Evolutionary conservation across 2,329 filamentous ascomycete species (phyloP).

Genomic region (Aspergillus alliaceus): DNA sequence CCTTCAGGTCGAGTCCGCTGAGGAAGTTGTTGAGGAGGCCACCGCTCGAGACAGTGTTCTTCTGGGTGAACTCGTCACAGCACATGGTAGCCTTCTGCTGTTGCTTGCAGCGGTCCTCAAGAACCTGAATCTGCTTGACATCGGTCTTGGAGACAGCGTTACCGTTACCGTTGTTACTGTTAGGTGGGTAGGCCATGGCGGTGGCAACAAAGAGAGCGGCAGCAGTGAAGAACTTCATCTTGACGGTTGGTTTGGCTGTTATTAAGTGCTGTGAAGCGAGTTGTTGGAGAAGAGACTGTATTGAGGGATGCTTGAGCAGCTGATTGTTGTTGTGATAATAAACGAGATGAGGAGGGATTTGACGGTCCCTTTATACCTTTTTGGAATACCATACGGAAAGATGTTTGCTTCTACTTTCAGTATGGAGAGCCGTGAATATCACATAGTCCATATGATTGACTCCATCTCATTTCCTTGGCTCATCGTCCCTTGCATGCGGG

Average conservation of each 20-base stretch:
- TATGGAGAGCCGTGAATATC: neutral
- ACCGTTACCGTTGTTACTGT: neutral
- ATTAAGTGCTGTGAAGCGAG: neutral
- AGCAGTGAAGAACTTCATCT: constrained; percentile 29
- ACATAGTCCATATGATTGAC: neutral
- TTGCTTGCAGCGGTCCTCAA: neutral
- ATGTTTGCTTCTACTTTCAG: neutral
- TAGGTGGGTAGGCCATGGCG: constrained; percentile 15
- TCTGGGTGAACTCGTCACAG: neutral
- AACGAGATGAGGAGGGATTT: neutral
- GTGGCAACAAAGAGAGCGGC: constrained; percentile 25
- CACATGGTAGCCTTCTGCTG: neutral
- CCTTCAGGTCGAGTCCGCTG: neutral
- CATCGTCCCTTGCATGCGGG: neutral
- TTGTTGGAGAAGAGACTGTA: neutral
- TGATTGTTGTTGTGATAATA: constrained; percentile 8
- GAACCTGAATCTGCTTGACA: neutral
- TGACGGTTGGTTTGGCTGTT: constrained; percentile 13
- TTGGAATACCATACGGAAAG: neutral
- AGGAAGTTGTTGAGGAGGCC: constrained; percentile 2
- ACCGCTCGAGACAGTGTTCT: neutral
- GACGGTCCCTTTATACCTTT: constrained; percentile 22
- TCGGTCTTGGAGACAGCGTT: neutral
- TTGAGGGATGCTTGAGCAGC: neutral
- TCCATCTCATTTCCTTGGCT: neutral